phyloP scores from a whole-genome alignment of 306 rosid genomes.

The Rosa chinensis region DNA sequence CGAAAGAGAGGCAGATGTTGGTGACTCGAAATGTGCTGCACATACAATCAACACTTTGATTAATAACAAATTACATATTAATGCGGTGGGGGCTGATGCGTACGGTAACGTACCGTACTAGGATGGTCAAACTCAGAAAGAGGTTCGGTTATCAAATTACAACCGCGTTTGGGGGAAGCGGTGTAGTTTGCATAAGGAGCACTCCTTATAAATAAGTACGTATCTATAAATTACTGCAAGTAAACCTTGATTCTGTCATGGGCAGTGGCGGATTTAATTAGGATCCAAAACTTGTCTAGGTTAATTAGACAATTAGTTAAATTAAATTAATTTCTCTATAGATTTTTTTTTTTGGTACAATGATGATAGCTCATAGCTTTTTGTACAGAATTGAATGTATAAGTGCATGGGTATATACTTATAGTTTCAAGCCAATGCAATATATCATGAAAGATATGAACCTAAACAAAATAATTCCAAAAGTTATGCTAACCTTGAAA shows the following conservation, averaged over 20 bases:
- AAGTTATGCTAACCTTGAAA: too few species aligned
- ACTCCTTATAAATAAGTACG: neutral
- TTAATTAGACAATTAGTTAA: too few species aligned
- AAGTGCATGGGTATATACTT: too few species aligned
- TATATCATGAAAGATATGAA: too few species aligned
- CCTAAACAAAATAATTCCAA: too few species aligned
- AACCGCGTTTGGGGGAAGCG: constrained; percentile 2
- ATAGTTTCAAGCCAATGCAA: too few species aligned
- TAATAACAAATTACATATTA: neutral
- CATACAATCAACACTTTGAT: neutral
- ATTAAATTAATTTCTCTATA: too few species aligned
- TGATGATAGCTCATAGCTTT: too few species aligned
- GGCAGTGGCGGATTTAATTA: too few species aligned
- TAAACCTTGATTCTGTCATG: neutral
- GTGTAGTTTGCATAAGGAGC: constrained; percentile 7
- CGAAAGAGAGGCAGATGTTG: neutral
- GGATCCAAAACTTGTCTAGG: too few species aligned
- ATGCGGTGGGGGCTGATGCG: neutral
- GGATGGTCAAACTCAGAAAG: neutral
- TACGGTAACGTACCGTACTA: neutral
- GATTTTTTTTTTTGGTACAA: too few species aligned
- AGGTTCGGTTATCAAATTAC: neutral
- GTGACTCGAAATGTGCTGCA: neutral
- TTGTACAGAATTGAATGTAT: too few species aligned
- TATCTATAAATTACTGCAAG: neutral